Base-by-base conservation (phyloP, 129 eudicot species). In the Ambrosia artemisiifolia region DNA sequence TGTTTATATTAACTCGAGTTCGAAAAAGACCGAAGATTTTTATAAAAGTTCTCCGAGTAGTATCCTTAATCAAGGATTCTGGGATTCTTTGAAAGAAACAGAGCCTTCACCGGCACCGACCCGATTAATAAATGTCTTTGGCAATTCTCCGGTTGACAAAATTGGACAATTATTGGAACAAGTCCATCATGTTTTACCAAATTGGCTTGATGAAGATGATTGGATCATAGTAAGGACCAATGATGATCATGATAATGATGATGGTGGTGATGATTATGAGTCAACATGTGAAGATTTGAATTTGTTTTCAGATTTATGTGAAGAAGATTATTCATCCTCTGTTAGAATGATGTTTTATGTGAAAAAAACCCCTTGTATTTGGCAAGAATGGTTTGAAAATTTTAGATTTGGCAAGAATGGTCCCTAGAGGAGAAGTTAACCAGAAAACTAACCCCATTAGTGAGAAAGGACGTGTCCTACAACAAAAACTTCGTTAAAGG, bases 191-290 rank as follows among this genome's bases (percentile, higher is more conserved):
- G 79, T 51, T 75, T 75, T 88, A 71, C 78, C 88, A 5, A 82
- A 60, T 61, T 87, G 91, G 95, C 61, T 51, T 6, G 85, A 82
- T 10, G 92, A 84, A 14, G 88, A 84, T 7, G 84, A 84, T 60
- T 92, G 98, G 98, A 67, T 89, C 17, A 68, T 82, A 6, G 88
- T 89, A 1, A 89, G 98, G 50, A 49, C 63, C 24, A 84, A 49
- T 79, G 50, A 42, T 7, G 85, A 24, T 24, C 28, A 82, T 36
- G 63, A 11, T 36, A 40, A 19, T 10, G 65, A n/a, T 28, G 71
- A 34, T 2, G 67, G 50, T 7, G 78, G 49, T 17, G 78, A 62
- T 36, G 13, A 7, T 3, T 55, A 18, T 16, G 85, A 68, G 70
- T 56, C 53, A 60, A 40, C 66, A 35, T 47, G 60, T 36, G 43